Conservation (phyloP, 2,329 filamentous ascomycete genomes). For the Xylariomycetidae sp. region DNA sequence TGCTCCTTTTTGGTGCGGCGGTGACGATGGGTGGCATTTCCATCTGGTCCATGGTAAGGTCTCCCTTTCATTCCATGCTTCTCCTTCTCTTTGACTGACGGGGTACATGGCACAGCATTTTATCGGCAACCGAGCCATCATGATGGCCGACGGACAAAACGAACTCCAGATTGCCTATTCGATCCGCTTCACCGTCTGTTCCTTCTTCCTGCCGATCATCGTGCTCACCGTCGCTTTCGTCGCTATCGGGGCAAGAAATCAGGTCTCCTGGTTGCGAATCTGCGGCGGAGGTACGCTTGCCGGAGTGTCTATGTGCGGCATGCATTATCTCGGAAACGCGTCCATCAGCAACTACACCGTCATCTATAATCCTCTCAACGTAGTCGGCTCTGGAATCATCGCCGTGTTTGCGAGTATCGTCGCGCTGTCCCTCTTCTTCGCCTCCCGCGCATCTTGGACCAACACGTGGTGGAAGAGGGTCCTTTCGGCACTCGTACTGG, state of each 20-base stretch:
- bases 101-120: conserved; percentile 59
- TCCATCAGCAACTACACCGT: conserved; percentile 73
- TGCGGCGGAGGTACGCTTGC: conserved; percentile 60
- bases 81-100: too few relatives aligned
- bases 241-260: conserved; percentile 55
- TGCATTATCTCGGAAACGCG: conserved; percentile 85
- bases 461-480: conserved; percentile 71
- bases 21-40: conserved; percentile 68
- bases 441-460: conserved; percentile 69
- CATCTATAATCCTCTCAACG: conserved; percentile 50
- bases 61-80: too few relatives aligned
- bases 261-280: conserved; percentile 52
- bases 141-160: conserved; percentile 56
- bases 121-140: conserved; percentile 74
- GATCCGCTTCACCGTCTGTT: conserved; percentile 64
- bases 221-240: conserved; percentile 70
- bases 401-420: conserved; percentile 65
- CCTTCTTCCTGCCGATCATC: conserved; percentile 72
- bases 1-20: conserved; percentile 57
- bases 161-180: conserved; percentile 70
- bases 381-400: conserved; percentile 65
- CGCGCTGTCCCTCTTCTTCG: conserved; percentile 71
- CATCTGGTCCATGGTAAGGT: conserved; percentile 63
- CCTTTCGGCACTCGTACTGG: conserved; percentile 61
- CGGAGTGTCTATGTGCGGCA: conserved; percentile 70